Conservation (phyloP, 2,329 filamentous ascomycete genomes). For the Epicoccum nigrum region DNA sequence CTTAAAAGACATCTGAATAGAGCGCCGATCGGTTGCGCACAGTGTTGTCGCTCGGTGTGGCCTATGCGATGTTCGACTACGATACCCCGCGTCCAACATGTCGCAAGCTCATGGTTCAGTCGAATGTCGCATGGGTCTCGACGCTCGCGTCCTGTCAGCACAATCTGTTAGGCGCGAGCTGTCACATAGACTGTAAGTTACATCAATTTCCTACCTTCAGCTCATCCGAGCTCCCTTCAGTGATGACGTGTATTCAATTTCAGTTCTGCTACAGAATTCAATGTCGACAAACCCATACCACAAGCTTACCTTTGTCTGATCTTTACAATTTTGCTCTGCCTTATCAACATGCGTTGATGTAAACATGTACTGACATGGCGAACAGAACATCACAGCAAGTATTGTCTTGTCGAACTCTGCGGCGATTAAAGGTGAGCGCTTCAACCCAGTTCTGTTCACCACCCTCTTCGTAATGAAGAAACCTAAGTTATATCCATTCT, state of each 20-base stretch:
- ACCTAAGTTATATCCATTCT: slow-evolving; percentile 67
- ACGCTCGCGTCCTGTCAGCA: not conserved
- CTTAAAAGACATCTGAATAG: too few species aligned
- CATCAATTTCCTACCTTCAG: not conserved
- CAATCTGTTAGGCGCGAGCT: not conserved
- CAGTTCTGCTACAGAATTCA: slow-evolving; percentile 69
- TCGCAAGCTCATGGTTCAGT: not conserved
- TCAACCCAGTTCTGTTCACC: not conserved
- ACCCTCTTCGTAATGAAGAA: slow-evolving; percentile 56
- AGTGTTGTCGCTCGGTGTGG: not conserved
- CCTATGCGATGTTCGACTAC: not conserved
- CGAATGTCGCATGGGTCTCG: not conserved
- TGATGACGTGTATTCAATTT: slow-evolving; percentile 54
- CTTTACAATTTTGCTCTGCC: slow-evolving; percentile 11
- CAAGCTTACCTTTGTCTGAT: slow-evolving; percentile 62
- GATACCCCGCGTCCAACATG: not conserved
- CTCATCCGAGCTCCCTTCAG: slow-evolving; percentile 22
- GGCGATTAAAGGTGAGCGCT: slow-evolving; percentile 29
- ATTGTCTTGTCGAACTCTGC: too few species aligned
- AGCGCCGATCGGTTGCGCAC: not conserved
- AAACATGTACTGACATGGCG: slow-evolving; percentile 25
- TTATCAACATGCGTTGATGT: slow-evolving; percentile 3
- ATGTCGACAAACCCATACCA: slow-evolving; percentile 64
- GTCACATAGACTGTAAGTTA: slow-evolving; percentile 21
- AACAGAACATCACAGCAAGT: too few species aligned